Conservation (phyloP, 2,329 filamentous ascomycete genomes). For the Arthrobotrys pseudoclavata region DNA sequence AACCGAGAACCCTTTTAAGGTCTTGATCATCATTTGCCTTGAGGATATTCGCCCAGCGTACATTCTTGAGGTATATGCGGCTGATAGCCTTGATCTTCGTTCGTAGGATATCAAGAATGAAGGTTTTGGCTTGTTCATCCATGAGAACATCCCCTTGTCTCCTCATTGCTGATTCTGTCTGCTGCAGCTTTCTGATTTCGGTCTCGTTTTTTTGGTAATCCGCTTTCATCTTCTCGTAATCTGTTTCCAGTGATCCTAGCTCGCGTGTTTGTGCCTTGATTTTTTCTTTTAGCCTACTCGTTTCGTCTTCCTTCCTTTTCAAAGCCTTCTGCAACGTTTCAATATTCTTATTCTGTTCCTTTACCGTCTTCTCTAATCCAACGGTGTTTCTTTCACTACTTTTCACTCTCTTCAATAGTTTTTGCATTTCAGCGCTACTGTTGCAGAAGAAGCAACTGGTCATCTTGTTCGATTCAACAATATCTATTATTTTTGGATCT, state of each 20-base stretch:
- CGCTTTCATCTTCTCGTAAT: not conserved
- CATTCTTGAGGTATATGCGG: not conserved
- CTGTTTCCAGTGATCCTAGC: not conserved
- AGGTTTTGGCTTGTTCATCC: slow-evolving; percentile 6
- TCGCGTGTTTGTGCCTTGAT: not conserved
- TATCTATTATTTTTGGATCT: not conserved
- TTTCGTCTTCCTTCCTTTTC: not conserved
- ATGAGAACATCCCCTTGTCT: slow-evolving; percentile 10
- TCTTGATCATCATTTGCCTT: not conserved
- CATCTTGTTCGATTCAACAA: not conserved
- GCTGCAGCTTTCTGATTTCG: slow-evolving; percentile 11
- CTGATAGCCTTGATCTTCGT: slow-evolving; percentile 14
- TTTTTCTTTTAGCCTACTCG: not conserved
- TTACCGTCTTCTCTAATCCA: not conserved
- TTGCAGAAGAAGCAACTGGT: not conserved
- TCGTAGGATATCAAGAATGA: slow-evolving; percentile 1
- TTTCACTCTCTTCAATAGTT: not conserved
- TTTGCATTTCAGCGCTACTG: not conserved
- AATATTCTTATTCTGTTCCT: not conserved
- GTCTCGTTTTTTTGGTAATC: slow-evolving; percentile 5
- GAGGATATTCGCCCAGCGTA: slow-evolving; percentile 14
- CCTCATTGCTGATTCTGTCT: slow-evolving; percentile 9
- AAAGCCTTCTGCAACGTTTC: not conserved
- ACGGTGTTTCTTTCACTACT: not conserved
- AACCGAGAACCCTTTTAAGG: not conserved